Base-by-base conservation (phyloP, 768 basidiomycete genomes). In the Tulasnella sp. region DNA sequence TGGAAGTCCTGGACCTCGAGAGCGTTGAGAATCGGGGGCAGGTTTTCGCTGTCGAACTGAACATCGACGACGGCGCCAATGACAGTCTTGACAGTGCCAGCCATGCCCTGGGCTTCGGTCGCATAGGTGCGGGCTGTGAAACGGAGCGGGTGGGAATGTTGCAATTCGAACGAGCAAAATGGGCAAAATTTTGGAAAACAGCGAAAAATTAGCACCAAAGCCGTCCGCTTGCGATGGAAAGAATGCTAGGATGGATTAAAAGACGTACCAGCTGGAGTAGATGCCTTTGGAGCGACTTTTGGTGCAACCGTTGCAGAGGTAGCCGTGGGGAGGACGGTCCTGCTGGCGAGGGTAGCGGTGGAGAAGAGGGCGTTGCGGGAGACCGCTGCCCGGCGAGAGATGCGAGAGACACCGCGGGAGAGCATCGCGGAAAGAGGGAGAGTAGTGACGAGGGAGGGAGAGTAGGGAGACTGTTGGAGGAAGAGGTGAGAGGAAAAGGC, bases 21-120 rank as follows among this genome's bases (percentile, higher is more conserved):
- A 83, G 98, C 98, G 86, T 99, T 99, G 84, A 99, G 92, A 87
- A 99, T 99, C 82, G 97, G 94, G 75, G 98, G 98, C 58, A 99
- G 93, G 88, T 92, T 89, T 83, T 97, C 97, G 74, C 92, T 91
- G 83, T 97, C 97, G 85, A 99, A 99, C 87, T 98, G 96, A 83
- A 99, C 98, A 86, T 99, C 98, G 85, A 99, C 98, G 88, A 99
- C 98, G 88, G 98, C 97, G 93, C 98, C 98, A 87, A 99, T 99
- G 90, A 99, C 97, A 83, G 96, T 97, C 90, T 98, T 98, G 85
- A 98, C 94, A 71, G 90, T 87, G 83, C 97, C 97, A 83, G 89
- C 87, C 77, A 89, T 86, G 82, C 83, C 86, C 88, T 91, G 92
- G 80, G 94, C 90, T 86, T 97, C 96, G 78, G 96, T 96, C 81